phyloP scores from a whole-genome alignment of 345 rosid genomes.

The Syzygium oleosum region DNA sequence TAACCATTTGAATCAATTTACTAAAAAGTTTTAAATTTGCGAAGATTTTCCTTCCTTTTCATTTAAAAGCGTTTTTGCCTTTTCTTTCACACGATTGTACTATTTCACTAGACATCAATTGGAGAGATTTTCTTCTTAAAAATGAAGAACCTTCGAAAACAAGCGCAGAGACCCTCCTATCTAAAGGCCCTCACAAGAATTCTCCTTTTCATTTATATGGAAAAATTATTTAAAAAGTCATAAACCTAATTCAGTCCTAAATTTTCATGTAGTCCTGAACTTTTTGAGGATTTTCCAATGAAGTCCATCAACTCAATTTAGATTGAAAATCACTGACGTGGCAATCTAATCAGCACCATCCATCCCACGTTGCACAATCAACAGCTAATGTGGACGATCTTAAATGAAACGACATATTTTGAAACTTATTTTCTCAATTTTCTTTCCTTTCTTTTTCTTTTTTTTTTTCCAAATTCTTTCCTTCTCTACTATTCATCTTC shows the following conservation, averaged over 20 bases:
- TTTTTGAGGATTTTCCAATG: background rate
- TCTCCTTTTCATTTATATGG: too few species aligned
- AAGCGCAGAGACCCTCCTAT: background rate
- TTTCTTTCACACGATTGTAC: background rate
- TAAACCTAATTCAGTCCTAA: background rate
- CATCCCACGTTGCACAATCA: background rate
- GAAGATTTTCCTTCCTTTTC: background rate
- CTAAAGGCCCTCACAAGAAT: background rate
- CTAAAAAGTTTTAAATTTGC: background rate
- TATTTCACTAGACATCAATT: background rate
- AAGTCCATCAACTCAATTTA: background rate
- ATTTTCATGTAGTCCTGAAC: too few species aligned
- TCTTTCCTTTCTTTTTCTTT: too few species aligned
- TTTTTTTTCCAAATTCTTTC: background rate
- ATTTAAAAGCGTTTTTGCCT: too few species aligned
- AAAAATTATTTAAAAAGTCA: too few species aligned
- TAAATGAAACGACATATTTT: too few species aligned
- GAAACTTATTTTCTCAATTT: background rate
- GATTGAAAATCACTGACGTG: background rate
- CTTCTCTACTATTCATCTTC: background rate
- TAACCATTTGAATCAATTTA: background rate
- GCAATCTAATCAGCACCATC: accelerated
- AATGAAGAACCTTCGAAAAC: background rate
- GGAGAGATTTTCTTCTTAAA: too few species aligned
- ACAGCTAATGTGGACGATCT: too few species aligned